Base-by-base conservation (phyloP, 495 filamentous ascomycete genomes). In the Penicillium lividum region DNA sequence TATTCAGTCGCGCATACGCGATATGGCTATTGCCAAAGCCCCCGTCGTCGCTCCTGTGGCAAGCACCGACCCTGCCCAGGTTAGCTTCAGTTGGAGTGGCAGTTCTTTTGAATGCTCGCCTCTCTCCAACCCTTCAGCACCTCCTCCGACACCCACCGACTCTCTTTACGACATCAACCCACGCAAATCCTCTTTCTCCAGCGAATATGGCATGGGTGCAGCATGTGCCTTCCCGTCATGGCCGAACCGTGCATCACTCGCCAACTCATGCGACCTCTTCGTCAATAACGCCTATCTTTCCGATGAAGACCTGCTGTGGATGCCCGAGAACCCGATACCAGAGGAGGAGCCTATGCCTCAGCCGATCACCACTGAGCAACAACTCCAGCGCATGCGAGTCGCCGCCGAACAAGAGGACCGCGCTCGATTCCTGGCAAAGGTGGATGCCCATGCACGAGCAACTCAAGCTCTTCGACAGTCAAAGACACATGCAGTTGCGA, bases 201-300 rank as follows among this genome's bases (percentile, higher is more conserved):
- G 63, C 44, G 64, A 70, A 38, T 71, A 72, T 55, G 73, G 68
- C 1, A 69, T 74, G 69, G 76, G 69, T 57, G 74, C 75, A 27
- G 72, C 79, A 22, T 83, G 80, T 61, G 80, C 80, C 9, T 83
- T 76, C 54, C 80, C 80, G 25, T 81, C 78, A 27, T 83, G 80
- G 80, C 80, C 80, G 28, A 78, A 80, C 61, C 61, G 80, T 22
- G 68, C 73, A 0, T 79, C 78, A 3, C 71, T 83, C 56, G 64
- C 64, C 58, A 69, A 73, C 56, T 69, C 73, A 0, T 64, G 63
- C 38, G 61, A 67, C 11, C 73, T 74, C 0, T 72, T 64, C 13
- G 70, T 72, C 38, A 74, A 68, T 52, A 75, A 69, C 43, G 71
- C 75, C 45, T 74, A 78, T 48, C 76, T 83, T 54, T 80, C 80